These are phyloP conservation scores for Cerrena zonata DNA, from an alignment of 1,284 basidiomycete species.

Conservation along the genomic window DNA sequence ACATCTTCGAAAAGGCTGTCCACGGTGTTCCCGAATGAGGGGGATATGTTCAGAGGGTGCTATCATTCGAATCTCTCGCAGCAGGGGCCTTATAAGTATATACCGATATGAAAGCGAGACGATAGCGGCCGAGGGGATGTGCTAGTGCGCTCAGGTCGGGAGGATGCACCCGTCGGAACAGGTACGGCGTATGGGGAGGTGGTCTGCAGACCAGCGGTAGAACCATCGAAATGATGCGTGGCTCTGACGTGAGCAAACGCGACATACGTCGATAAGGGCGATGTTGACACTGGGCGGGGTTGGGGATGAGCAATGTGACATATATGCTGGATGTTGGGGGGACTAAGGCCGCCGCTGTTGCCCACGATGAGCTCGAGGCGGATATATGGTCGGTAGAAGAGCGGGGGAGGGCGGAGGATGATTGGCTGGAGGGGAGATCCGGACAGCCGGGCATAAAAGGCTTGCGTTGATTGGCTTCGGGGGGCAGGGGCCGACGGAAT, in stretches of 20 bases:
- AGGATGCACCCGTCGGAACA: not conserved
- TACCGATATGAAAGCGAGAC: too few relatives aligned
- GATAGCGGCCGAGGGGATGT: not conserved
- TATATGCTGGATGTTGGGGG: not conserved
- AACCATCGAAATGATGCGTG: not conserved
- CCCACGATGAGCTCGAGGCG: not conserved
- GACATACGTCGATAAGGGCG: not conserved
- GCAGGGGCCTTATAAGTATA: too few relatives aligned
- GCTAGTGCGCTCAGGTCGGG: not conserved
- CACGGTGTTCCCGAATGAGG: too few relatives aligned
- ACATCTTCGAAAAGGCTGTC: too few relatives aligned
- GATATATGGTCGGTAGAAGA: not conserved
- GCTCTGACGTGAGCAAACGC: not conserved
- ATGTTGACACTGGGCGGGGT: not conserved
- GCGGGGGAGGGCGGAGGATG: not conserved
- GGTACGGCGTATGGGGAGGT: not conserved
- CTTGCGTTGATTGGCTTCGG: constrained; percentile 7
- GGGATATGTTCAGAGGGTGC: too few relatives aligned
- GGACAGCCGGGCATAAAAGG: constrained; percentile 1
- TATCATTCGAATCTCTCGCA: too few relatives aligned
- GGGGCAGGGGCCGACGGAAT: not conserved
- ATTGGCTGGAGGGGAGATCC: not conserved
- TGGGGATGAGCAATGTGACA: not conserved
- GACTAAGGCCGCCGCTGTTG: not conserved
- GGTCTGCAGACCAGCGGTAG: constrained; percentile 1